A percentile compares a stretch with the other conserved stretches of the same genome.
Conservation (phyloP, 257 asterid species). For the Penstemon newberryi region DNA sequence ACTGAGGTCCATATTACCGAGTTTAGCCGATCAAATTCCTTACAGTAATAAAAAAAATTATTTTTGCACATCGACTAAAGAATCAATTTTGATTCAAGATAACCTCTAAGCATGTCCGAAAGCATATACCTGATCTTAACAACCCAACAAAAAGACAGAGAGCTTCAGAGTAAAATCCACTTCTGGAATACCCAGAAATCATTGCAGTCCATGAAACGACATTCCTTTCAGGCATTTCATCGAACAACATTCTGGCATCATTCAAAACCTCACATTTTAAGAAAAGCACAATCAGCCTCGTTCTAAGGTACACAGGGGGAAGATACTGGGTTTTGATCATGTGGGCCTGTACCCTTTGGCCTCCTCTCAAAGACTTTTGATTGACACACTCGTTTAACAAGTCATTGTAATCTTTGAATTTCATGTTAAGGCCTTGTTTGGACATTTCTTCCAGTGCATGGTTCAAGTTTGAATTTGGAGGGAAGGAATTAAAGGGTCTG, state of each 20-base stretch:
- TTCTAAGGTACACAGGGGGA: slow-evolving; percentile 62
- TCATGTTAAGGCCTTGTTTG: slow-evolving; percentile 47
- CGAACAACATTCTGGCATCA: slow-evolving; percentile 78
- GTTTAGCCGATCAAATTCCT: not conserved
- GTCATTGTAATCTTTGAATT: slow-evolving; percentile 54
- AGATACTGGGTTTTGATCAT: slow-evolving; percentile 69
- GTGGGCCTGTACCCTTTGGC: slow-evolving; percentile 79
- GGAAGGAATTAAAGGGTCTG: slow-evolving; percentile 29
- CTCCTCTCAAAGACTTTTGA: slow-evolving; percentile 63
- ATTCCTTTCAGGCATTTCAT: slow-evolving; percentile 80
- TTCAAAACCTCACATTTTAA: slow-evolving; percentile 51
- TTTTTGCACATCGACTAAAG: not conserved
- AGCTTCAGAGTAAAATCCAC: slow-evolving; percentile 56
- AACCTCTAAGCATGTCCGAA: not conserved
- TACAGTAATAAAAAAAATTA: not conserved
- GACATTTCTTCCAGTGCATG: slow-evolving; percentile 53
- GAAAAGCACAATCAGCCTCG: slow-evolving; percentile 68
- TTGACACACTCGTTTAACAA: slow-evolving; percentile 60
- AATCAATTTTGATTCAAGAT: not conserved
- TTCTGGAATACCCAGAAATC: slow-evolving; percentile 69
- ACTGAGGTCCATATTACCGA: not conserved
- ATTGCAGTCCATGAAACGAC: slow-evolving; percentile 90
- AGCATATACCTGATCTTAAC: slow-evolving; percentile 71
- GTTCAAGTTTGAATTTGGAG: slow-evolving; percentile 40
- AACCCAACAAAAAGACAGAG: slow-evolving; percentile 61